Evolutionary conservation across 257 asterid species (phyloP).

Genomic region (Jaltomata sinuosa): DNA sequence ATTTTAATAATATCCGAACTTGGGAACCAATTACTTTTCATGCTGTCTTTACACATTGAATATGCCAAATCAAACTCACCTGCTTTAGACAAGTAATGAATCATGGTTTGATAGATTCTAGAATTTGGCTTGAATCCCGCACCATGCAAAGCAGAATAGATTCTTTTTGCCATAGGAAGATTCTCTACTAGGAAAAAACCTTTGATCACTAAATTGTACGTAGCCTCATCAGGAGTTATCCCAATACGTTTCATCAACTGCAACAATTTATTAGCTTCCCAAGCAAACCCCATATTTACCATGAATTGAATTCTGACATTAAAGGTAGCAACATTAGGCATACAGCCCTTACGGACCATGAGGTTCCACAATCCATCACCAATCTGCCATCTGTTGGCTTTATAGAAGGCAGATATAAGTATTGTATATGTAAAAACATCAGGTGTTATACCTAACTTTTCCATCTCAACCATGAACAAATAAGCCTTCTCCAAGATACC

Average conservation of each 20-base stretch:
- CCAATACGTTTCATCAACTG: constrained; percentile 31
- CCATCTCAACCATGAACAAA: constrained; percentile 49
- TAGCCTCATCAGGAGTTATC: constrained; percentile 50
- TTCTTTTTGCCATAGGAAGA: constrained; percentile 50
- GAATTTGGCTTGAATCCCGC: constrained; percentile 59
- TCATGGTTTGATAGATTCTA: constrained; percentile 68
- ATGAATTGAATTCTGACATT: constrained; percentile 74
- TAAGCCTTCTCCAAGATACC: constrained; percentile 46
- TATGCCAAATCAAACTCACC: constrained; percentile 46
- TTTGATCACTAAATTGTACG: constrained; percentile 76
- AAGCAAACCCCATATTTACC: constrained; percentile 48
- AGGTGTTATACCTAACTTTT: constrained; percentile 43
- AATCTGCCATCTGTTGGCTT: constrained; percentile 33
- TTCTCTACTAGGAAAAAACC: constrained; percentile 51
- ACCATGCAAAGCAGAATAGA: constrained; percentile 37
- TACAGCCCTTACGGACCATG: constrained; percentile 61
- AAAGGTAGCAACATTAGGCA: constrained; percentile 66
- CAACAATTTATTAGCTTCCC: constrained; percentile 65
- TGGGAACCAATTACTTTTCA: constrained; percentile 69
- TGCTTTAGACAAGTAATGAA: constrained; percentile 55
- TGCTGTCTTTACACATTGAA: constrained; percentile 50
- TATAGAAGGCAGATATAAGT: constrained; percentile 64
- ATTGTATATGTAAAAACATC: constrained; percentile 77
- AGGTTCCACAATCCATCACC: constrained; percentile 76
- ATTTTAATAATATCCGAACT: constrained; percentile 39